Percentiles rank a stretch among this genome's conserved stretches.
phyloP scores from a whole-genome alignment of 495 filamentous ascomycete species.

The Lasiosphaeria ovina region DNA sequence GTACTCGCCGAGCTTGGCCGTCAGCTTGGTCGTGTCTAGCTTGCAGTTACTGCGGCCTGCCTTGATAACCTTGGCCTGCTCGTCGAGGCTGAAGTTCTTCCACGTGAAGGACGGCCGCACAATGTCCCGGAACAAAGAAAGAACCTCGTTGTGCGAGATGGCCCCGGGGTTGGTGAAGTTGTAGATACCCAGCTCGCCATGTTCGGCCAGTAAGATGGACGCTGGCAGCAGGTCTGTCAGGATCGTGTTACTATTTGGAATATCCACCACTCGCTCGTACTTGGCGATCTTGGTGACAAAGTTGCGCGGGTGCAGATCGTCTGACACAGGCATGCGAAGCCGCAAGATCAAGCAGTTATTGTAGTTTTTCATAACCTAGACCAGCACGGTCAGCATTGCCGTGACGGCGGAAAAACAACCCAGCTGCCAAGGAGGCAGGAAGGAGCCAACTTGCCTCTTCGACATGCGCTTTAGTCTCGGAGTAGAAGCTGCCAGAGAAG shows the following conservation, averaged over 20 bases:
- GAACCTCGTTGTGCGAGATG: slow-evolving; percentile 66
- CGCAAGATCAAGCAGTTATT: slow-evolving; percentile 59
- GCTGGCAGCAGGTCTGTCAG: slow-evolving; percentile 61
- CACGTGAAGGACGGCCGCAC: slow-evolving; percentile 60
- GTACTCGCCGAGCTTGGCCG: slow-evolving; percentile 59
- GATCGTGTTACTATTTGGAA: slow-evolving; percentile 67
- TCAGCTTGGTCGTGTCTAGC: slow-evolving; percentile 60
- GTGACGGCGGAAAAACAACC: background rate
- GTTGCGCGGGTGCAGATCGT: slow-evolving; percentile 63
- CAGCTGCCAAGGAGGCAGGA: background rate
- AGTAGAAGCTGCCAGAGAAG: slow-evolving; percentile 66
- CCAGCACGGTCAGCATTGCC: background rate
- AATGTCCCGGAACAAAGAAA: slow-evolving; percentile 59
- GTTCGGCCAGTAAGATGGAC: slow-evolving; percentile 57
- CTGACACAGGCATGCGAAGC: slow-evolving; percentile 66
- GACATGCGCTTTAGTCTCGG: slow-evolving; percentile 61
- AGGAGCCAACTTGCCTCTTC: slow-evolving; percentile 50
- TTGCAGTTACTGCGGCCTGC: slow-evolving; percentile 64
- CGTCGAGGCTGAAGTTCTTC: slow-evolving; percentile 65
- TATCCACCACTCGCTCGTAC: slow-evolving; percentile 62
- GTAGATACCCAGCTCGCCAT: slow-evolving; percentile 60
- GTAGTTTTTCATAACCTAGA: slow-evolving; percentile 59
- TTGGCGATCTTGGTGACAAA: slow-evolving; percentile 67
- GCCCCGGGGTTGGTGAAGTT: slow-evolving; percentile 69
- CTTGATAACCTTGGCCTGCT: slow-evolving; percentile 66